phyloP scores from a whole-genome alignment of 805 yeast genomes.

The Zygosaccharomyces pseudorouxii region DNA sequence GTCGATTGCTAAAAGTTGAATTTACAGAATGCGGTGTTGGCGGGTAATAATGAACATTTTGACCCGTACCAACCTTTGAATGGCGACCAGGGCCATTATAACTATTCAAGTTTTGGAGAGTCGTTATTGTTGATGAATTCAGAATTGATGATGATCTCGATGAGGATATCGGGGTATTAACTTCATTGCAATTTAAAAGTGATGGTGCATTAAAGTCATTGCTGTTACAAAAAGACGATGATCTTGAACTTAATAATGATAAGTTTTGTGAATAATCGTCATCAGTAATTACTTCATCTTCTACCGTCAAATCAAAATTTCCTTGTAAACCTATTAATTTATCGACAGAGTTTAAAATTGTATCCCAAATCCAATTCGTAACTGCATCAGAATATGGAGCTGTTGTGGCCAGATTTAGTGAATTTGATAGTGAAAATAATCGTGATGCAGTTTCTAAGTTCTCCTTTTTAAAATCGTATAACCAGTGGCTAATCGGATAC shows the following conservation, averaged over 20 bases:
- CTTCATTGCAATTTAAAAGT: neutral
- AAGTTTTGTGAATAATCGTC: constrained; percentile 1
- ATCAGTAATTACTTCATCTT: constrained; percentile 1
- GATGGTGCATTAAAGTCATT: constrained; percentile 2
- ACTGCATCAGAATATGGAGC: constrained; percentile 10
- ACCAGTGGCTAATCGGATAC: constrained; percentile 12
- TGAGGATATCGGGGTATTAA: constrained; percentile 5
- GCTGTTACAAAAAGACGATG: constrained; percentile 8
- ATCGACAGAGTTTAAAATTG: constrained; percentile 16
- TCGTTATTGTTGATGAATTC: neutral
- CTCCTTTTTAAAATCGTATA: constrained; percentile 13
- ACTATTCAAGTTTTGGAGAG: neutral
- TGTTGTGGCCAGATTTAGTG: constrained; percentile 5
- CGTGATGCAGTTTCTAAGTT: constrained; percentile 20
- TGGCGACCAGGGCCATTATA: neutral
- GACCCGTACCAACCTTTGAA: neutral
- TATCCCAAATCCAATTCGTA: constrained; percentile 11
- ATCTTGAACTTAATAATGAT: constrained; percentile 6
- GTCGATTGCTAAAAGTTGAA: constrained; percentile 13
- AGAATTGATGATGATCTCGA: constrained; percentile 1
- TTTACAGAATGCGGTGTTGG: constrained; percentile 13
- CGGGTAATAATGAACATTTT: constrained; percentile 4
- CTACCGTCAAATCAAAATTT: constrained; percentile 1
- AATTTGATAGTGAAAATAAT: constrained; percentile 19
- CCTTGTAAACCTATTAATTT: constrained; percentile 15